These are phyloP conservation scores for Aureobasidium namibiae DNA, from an alignment of 2,329 filamentous ascomycete genomes.

Conservation along the genomic window DNA sequence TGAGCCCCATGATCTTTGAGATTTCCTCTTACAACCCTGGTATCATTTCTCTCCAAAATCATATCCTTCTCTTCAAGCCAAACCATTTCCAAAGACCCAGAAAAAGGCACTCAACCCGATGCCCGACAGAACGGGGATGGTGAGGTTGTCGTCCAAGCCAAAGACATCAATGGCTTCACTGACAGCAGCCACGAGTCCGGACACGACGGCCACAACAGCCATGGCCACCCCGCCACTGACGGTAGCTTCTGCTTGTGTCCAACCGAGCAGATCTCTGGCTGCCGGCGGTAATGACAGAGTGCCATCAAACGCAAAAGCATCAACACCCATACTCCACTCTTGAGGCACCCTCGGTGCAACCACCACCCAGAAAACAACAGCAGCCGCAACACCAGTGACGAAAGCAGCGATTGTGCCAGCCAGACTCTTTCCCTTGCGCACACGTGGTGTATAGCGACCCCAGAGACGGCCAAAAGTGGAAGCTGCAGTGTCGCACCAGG, in stretches of 20 bases:
- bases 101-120: constrained; percentile 86
- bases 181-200: constrained; percentile 77
- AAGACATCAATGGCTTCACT: constrained; percentile 89
- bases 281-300: constrained; percentile 58
- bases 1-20: too few relatives aligned
- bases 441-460: constrained; percentile 77
- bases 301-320: constrained; percentile 75
- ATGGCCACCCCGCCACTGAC: constrained; percentile 67
- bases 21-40: not conserved
- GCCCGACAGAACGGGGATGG: constrained; percentile 86
- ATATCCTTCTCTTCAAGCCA: not conserved
- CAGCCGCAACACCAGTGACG: constrained; percentile 71
- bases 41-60: not conserved
- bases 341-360: constrained; percentile 51
- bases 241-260: constrained; percentile 50
- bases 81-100: constrained; percentile 60
- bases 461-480: constrained; percentile 88
- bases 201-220: constrained; percentile 72
- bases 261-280: constrained; percentile 51
- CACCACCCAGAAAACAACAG: constrained; percentile 80
- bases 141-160: constrained; percentile 95
- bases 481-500: constrained; percentile 96
- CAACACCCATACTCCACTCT: constrained; percentile 32
- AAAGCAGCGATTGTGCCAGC: constrained; percentile 83
- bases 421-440: constrained; percentile 82